These are phyloP conservation scores for Microsporum ferrugineum DNA, from an alignment of 2,329 filamentous ascomycete species.

Conservation along the genomic window DNA sequence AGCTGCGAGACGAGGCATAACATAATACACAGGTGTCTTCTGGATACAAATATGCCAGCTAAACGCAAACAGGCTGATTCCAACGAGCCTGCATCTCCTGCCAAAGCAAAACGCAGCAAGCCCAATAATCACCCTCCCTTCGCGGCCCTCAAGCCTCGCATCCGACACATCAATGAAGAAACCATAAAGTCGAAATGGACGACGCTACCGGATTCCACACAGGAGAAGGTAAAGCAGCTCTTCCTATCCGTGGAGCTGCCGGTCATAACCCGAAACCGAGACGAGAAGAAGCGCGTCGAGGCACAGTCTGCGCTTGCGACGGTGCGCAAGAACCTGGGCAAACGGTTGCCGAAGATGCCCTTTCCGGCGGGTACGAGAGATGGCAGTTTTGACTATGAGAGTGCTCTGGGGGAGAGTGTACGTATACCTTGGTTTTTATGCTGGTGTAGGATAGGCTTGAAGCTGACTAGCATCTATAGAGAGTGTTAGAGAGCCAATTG, in stretches of 20 bases:
- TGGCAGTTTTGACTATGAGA: conserved; percentile 34
- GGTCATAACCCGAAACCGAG: conserved; percentile 33
- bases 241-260: conserved; percentile 33
- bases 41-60: conserved; percentile 6
- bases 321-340: conserved; percentile 33
- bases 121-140: conserved; percentile 22
- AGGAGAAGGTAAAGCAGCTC: conserved; percentile 33
- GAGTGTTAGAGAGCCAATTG: conserved; percentile 28
- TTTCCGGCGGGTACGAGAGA: conserved; percentile 35
- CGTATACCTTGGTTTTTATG: conserved; percentile 11
- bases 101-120: conserved; percentile 6
- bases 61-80: neutral
- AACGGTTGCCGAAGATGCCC: conserved; percentile 36
- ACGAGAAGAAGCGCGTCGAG: conserved; percentile 33
- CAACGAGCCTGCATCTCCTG: neutral
- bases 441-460: conserved; percentile 11
- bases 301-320: conserved; percentile 31
- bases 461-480: conserved; percentile 17
- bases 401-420: conserved; percentile 34
- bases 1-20: neutral
- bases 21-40: conserved; percentile 4
- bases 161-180: conserved; percentile 32
- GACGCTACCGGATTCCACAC: conserved; percentile 32
- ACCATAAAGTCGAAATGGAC: conserved; percentile 38
- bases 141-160: conserved; percentile 30